Evolutionary conservation across 2,329 filamentous ascomycete species (phyloP).

Genomic region (Aspergillus ruber): DNA sequence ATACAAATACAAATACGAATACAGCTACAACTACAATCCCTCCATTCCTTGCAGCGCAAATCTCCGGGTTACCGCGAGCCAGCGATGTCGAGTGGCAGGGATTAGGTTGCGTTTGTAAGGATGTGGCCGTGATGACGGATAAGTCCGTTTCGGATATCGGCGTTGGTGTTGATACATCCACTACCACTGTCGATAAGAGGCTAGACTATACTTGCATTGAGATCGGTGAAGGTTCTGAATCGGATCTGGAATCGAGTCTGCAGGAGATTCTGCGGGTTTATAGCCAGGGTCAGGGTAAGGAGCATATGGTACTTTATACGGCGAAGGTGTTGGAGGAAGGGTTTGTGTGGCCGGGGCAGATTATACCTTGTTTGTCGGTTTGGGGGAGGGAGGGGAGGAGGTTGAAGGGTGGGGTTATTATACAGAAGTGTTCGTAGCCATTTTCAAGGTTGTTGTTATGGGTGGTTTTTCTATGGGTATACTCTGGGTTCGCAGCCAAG

Average conservation of each 20-base stretch:
- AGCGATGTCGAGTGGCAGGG: conserved; percentile 82
- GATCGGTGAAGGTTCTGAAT: conserved; percentile 14
- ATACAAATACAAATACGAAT: not conserved
- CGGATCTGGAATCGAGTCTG: conserved; percentile 17
- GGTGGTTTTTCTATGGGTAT: not conserved
- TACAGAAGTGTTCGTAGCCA: conserved; percentile 19
- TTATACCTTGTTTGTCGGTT: conserved; percentile 37
- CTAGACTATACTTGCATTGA: conserved; percentile 26
- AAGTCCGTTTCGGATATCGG: too few species aligned
- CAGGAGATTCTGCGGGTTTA: conserved; percentile 16
- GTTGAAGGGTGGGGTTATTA: conserved; percentile 31
- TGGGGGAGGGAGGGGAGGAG: conserved; percentile 31
- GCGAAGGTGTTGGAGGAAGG: conserved; percentile 17
- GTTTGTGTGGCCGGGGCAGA: conserved; percentile 24
- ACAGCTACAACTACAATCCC: conserved; percentile 39
- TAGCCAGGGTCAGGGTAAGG: conserved; percentile 6
- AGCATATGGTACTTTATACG: conserved; percentile 33
- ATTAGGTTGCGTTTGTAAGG: conserved; percentile 48
- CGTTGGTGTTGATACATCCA: conserved; percentile 5
- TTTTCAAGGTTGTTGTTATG: not conserved
- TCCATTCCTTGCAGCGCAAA: conserved; percentile 67
- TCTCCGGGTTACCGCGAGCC: conserved; percentile 66
- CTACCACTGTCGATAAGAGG: conserved; percentile 16
- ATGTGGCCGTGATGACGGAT: conserved; percentile 13
- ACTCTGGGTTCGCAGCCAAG: too few species aligned